phyloP scores from a whole-genome alignment of 495 filamentous ascomycete genomes.

The Aspergillus bertholletiae region DNA sequence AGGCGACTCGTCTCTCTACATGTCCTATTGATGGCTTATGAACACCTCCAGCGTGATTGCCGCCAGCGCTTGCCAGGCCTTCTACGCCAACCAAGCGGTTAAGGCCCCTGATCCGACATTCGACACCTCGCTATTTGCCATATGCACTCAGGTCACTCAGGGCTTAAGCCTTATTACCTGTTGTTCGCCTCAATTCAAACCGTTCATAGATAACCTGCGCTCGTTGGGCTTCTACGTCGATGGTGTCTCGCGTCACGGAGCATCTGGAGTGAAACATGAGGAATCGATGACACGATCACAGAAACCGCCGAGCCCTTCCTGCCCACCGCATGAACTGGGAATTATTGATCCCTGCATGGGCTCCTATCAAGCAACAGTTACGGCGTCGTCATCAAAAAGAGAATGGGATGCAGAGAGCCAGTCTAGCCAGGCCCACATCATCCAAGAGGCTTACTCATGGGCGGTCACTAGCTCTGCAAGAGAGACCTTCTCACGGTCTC shows the following conservation, averaged over 20 bases:
- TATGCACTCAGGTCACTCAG: slow-evolving; percentile 34
- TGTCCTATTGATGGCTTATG: background rate
- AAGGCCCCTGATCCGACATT: background rate
- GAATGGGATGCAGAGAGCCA: slow-evolving; percentile 29
- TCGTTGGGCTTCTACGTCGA: slow-evolving; percentile 38
- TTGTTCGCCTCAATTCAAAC: slow-evolving; percentile 44
- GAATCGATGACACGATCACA: background rate
- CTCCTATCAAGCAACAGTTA: slow-evolving; percentile 8
- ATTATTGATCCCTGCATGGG: slow-evolving; percentile 3
- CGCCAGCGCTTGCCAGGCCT: slow-evolving; percentile 31
- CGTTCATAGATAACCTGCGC: slow-evolving; percentile 42
- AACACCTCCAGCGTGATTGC: slow-evolving; percentile 21
- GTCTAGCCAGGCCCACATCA: slow-evolving; percentile 28
- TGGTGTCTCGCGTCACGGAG: slow-evolving; percentile 21
- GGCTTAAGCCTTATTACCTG: slow-evolving; percentile 38
- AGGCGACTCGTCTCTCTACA: too few relatives aligned
- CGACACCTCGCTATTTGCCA: slow-evolving; percentile 20
- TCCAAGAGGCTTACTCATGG: slow-evolving; percentile 23
- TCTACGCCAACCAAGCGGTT: slow-evolving; percentile 18
- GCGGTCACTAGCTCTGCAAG: slow-evolving; percentile 12
- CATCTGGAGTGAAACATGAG: slow-evolving; percentile 13
- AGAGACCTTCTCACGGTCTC: too few relatives aligned
- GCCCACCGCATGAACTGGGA: slow-evolving; percentile 18
- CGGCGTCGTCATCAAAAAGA: background rate
- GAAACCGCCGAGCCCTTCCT: background rate